Evolutionary conservation across 2,329 filamentous ascomycete genomes (phyloP).

Genomic region (Trichoderma atroviride): DNA sequence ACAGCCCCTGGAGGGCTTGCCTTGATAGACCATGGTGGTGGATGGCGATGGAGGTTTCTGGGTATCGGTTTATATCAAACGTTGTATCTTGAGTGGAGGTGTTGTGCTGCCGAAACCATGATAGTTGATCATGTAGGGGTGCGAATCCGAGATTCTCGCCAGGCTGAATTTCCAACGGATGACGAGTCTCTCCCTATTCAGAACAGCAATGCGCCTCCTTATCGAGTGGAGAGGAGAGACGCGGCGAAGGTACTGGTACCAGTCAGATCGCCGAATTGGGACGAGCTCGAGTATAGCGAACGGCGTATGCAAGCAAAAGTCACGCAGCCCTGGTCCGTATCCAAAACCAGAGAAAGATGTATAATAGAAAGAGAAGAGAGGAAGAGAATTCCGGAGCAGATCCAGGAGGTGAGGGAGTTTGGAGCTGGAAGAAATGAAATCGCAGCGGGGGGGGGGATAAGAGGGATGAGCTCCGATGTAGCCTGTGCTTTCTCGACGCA

Average conservation of each 20-base stretch:
- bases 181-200: neutral
- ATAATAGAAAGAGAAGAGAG: neutral
- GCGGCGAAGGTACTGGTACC: neutral
- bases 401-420: neutral
- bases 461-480: neutral
- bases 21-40: constrained; percentile 63
- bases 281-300: neutral
- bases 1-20: constrained; percentile 68
- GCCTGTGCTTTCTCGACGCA: neutral
- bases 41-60: neutral
- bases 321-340: neutral
- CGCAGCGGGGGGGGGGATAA: neutral
- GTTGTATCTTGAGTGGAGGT: neutral
- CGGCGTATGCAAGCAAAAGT: constrained; percentile 2
- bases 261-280: neutral
- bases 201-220: neutral
- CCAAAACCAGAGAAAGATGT: neutral
- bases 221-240: neutral
- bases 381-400: neutral
- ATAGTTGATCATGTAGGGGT: neutral
- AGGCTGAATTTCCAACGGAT: neutral
- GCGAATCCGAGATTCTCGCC: neutral
- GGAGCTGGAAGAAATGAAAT: neutral
- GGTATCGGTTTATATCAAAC: constrained; percentile 5
- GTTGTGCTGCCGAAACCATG: neutral